These are phyloP conservation scores for Epicoccum nigrum DNA, from an alignment of 2,329 filamentous ascomycete genomes.

Conservation along the genomic window DNA sequence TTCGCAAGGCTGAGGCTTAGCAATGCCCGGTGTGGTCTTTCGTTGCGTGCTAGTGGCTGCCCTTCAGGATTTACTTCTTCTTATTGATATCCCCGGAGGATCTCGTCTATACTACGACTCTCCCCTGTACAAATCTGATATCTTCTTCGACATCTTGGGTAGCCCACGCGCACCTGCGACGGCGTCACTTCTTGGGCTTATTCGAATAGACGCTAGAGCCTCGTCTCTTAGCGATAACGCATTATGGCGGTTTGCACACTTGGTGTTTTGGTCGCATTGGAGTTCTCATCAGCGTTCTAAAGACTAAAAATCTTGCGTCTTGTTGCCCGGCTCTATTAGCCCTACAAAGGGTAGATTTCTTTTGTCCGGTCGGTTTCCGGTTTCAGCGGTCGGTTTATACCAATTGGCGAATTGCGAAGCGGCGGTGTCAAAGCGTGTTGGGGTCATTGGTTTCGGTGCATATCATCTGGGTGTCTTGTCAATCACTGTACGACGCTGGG, in stretches of 20 bases:
- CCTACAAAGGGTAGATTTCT: slow-evolving; percentile 49
- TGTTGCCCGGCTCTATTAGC: slow-evolving; percentile 38
- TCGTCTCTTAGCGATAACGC: slow-evolving; percentile 48
- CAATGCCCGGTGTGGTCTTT: slow-evolving; percentile 41
- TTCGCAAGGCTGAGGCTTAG: slow-evolving; percentile 41
- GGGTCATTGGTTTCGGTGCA: slow-evolving; percentile 43
- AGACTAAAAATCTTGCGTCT: slow-evolving; percentile 44
- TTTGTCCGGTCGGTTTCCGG: slow-evolving; percentile 46
- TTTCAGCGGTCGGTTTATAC: slow-evolving; percentile 50
- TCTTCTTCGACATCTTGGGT: slow-evolving; percentile 49
- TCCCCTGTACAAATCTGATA: slow-evolving; percentile 52
- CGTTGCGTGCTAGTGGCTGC: slow-evolving; percentile 51
- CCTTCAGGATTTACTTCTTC: slow-evolving; percentile 45
- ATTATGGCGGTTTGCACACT: slow-evolving; percentile 50
- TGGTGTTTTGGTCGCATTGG: slow-evolving; percentile 48
- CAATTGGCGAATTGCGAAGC: slow-evolving; percentile 49
- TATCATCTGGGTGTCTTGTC: slow-evolving; percentile 41
- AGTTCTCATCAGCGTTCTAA: slow-evolving; percentile 43
- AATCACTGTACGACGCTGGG: slow-evolving; percentile 49
- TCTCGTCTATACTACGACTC: slow-evolving; percentile 49
- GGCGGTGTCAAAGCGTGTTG: slow-evolving; percentile 45
- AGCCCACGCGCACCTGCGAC: slow-evolving; percentile 50
- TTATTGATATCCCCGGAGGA: slow-evolving; percentile 49
- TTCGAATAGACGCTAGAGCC: slow-evolving; percentile 48
- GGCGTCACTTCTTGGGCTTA: slow-evolving; percentile 48